Conservation (phyloP, 495 filamentous ascomycete species). For the Parathielavia hyrcaniae region DNA sequence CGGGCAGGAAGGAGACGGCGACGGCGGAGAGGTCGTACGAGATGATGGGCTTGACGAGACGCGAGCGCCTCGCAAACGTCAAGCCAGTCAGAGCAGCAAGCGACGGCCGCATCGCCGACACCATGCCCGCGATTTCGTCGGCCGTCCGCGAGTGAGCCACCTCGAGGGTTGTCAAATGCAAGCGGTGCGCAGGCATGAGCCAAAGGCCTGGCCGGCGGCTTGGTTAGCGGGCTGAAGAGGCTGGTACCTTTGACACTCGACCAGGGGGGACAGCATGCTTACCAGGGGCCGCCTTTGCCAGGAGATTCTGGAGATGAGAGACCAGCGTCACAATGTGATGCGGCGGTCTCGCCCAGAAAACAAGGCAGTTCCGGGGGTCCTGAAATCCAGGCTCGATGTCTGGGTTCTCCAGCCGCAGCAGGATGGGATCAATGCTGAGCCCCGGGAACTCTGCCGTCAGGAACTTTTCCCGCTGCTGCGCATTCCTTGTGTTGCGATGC, state of each 20-base stretch:
- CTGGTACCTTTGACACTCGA: background rate
- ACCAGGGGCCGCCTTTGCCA: slow-evolving; percentile 61
- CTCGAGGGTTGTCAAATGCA: slow-evolving; percentile 85
- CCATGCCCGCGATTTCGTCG: slow-evolving; percentile 54
- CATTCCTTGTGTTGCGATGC: slow-evolving; percentile 68
- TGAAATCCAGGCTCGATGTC: slow-evolving; percentile 55
- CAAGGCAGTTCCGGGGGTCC: slow-evolving; percentile 74
- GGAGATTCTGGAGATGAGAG: slow-evolving; percentile 56
- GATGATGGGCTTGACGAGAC: slow-evolving; percentile 73
- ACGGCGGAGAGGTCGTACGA: slow-evolving; percentile 80
- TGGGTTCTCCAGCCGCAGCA: slow-evolving; percentile 58
- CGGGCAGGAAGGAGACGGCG: slow-evolving; percentile 79
- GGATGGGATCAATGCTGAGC: slow-evolving; percentile 67
- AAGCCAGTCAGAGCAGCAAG: slow-evolving; percentile 53
- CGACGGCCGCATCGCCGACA: slow-evolving; percentile 45
- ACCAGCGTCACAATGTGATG: slow-evolving; percentile 59
- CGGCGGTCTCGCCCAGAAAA: slow-evolving; percentile 82
- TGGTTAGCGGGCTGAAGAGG: background rate
- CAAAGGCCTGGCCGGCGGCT: slow-evolving; percentile 57
- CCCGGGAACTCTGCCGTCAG: slow-evolving; percentile 60
- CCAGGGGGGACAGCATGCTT: slow-evolving; percentile 25
- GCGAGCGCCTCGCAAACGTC: slow-evolving; percentile 55
- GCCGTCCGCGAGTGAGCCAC: slow-evolving; percentile 63
- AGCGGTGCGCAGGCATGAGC: slow-evolving; percentile 68
- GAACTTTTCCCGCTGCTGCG: slow-evolving; percentile 61